Base-by-base conservation (phyloP, 352 stramenopile species). In the Thalassiosira oceanica region DNA sequence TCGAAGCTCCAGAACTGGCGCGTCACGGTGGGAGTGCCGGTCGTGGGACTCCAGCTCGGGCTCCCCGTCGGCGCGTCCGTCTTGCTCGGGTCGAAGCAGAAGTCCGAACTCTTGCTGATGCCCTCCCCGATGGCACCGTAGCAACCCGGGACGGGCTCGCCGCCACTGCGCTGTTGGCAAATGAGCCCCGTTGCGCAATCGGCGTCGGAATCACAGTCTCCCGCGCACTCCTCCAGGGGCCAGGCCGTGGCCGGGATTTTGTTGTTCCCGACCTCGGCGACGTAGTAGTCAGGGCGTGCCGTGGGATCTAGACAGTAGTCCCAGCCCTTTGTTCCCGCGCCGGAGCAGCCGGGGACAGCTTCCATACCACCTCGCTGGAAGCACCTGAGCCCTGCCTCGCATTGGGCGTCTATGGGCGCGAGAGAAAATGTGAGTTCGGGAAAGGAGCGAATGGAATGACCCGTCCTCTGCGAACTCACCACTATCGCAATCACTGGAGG, bases 151-250 rank as follows among this genome's bases (percentile, higher is more conserved):
- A 85, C 63, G 15, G 55, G 1, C 33, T 69, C 41, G 37, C 24
- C 42, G 1, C 23, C 36, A 24, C 23, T 29, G 39, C 76, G 35
- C 29, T 83, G 71, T 20, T 63, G 70, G 29, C 76, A 85, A 39
- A 73, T 65, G 4, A 85, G 56, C 45, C 39, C 65, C 27, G 35
- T 43, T 7, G 5, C 35, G 39, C 76, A 85, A 15, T 85, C 61
- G 2, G 65, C 50, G 50, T 85, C 67, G 15, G 8, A 57, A 28
- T 83, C 72, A 37, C 76, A 85, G 36, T 85, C 72, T 31, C 76
- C 76, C 28, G 71, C 6, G 26, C 78, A 84, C 42, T 16, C 65
- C 42, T 48, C 58, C 51, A 7, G 3, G 2, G 24, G n/a, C 28
- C 13, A 24, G 15, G 31, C 3, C 28, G n/a, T 46, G 6, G 7